These are phyloP conservation scores for Hippophae tibetana DNA, from an alignment of 306 rosid species.

Conservation along the genomic window DNA sequence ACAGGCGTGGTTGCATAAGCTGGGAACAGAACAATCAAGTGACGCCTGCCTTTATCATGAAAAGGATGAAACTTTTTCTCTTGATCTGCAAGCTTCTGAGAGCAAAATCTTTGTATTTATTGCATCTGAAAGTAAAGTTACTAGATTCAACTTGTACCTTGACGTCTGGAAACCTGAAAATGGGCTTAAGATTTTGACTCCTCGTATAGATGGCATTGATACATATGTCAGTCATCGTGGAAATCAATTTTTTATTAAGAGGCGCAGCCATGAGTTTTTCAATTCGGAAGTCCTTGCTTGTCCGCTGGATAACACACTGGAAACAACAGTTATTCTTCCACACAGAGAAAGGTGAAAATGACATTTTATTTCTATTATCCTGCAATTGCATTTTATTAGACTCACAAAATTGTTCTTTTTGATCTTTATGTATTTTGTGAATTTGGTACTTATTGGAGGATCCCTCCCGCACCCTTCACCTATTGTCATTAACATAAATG, in stretches of 20 bases:
- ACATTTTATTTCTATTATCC: no score
- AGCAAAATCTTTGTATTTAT: conserved; percentile 78
- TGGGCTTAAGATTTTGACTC: conserved; percentile 67
- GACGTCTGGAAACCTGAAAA: conserved; percentile 68
- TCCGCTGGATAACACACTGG: conserved; percentile 47
- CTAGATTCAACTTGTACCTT: conserved; percentile 80
- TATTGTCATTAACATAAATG: no score
- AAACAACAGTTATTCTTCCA: conserved; percentile 65
- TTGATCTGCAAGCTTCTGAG: conserved; percentile 69
- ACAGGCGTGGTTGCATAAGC: conserved; percentile 78
- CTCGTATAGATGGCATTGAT: conserved; percentile 66
- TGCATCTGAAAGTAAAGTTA: conserved; percentile 75
- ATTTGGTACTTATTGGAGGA: no score
- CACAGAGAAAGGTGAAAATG: conserved; percentile 69
- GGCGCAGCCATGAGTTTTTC: conserved; percentile 64
- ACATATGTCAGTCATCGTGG: conserved; percentile 78
- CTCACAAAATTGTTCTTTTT: no score
- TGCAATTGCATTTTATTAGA: no score
- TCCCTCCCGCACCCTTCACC: no score
- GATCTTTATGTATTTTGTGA: no score
- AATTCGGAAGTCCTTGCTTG: conserved; percentile 84
- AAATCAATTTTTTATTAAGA: conserved; percentile 61
- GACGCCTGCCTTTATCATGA: conserved; percentile 72
- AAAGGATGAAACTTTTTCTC: conserved; percentile 66
- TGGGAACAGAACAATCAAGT: conserved; percentile 66